A percentile compares a stretch with the other conserved stretches of the same genome.
Conservation (phyloP, 2,329 filamentous ascomycete genomes). For the Curvularia sp. region DNA sequence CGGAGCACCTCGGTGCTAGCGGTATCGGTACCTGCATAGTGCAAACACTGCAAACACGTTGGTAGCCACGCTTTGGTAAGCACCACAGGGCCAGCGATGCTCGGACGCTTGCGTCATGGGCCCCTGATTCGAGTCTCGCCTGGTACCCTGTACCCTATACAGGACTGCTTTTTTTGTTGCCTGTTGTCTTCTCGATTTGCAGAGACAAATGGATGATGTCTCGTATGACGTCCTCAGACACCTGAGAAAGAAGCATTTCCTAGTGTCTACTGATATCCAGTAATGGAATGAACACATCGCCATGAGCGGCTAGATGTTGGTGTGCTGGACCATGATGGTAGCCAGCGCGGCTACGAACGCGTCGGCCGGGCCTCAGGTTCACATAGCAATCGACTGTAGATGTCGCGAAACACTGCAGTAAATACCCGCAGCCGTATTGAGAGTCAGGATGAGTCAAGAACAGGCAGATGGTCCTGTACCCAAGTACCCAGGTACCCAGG, state of each 20-base stretch:
- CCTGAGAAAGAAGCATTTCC: background rate
- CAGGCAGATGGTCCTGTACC: background rate
- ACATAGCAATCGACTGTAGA: background rate
- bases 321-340: background rate
- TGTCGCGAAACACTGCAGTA: background rate
- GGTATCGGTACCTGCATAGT: slow-evolving; percentile 20
- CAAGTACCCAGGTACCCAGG: slow-evolving; percentile 13
- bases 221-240: background rate
- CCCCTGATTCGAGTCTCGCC: background rate
- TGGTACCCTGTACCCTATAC: background rate
- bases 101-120: background rate
- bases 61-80: background rate
- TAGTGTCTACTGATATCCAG: background rate
- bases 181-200: background rate
- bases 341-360: slow-evolving; percentile 14
- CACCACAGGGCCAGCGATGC: background rate
- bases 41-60: slow-evolving; percentile 29
- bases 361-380: background rate
- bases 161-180: background rate
- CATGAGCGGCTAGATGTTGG: slow-evolving; percentile 3
- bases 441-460: slow-evolving; percentile 27
- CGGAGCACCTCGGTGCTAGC: slow-evolving; percentile 22
- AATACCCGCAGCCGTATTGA: too few species aligned
- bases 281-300: slow-evolving; percentile 4
- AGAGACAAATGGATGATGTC: background rate